Base-by-base conservation (phyloP, 169 alveolate species). In the Plasmodium gaboni region DNA sequence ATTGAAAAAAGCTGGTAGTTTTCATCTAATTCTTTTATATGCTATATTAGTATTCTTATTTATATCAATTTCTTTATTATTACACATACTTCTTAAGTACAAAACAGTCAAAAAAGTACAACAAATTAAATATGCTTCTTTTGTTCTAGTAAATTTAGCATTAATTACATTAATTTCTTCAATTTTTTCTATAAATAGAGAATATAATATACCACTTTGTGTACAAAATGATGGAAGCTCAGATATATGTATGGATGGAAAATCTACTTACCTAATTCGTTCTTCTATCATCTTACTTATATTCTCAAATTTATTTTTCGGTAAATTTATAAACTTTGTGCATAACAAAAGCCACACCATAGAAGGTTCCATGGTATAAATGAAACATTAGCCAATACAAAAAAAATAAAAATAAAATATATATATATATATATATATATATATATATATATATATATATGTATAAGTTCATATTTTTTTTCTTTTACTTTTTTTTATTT, bases 221-320 rank as follows among this genome's bases (percentile, higher is more conserved):
- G 92, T 85, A 1, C 80, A 69, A 64, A 42, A n/a, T 46, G 92
- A 85, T 57, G 92, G 92, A 1, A 85, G 92, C n/a, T 69, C 92
- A 0, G 92, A 69, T n/a, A 85, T 69, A 9, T 85, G 92, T 44
- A n/a, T 55, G 17, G 87, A 71, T 60, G 92, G 92, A 2, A 13
- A 32, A 15, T 85, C 92, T 13, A 53, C 68, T 22, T 15, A 65
- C 48, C 51, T 80, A 10, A 80, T 80, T 2, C 90, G 90, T 13
- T 42, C 90, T 0, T 51, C 83, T 7, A 80, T 80, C 57, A 26
- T 80, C 17, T 80, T 80, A 44, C 12, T 80, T 13, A 80, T 80
- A 32, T 80, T 80, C 44, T 80, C 90, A 0, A 80, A 80, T 55
- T 55, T 80, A 53, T 85, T 85, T 15, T 85, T 85, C 28, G 68